Base-by-base conservation (phyloP, 192 early-diverging fungal genomes). In the Oehlia diaphana region DNA sequence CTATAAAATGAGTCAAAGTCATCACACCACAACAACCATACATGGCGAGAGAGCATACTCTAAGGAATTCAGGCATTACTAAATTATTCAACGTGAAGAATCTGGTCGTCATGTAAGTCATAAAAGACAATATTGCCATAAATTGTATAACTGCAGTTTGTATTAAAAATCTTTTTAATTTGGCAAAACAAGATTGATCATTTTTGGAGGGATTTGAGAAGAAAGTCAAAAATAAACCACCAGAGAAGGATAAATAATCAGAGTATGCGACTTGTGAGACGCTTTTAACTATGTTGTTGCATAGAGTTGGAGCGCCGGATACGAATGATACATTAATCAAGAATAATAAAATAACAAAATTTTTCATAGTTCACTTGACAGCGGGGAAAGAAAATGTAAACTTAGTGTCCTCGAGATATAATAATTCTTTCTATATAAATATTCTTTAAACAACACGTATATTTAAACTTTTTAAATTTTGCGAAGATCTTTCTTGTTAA, bases 161-260 rank as follows among this genome's bases (percentile, higher is more conserved):
- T 39, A 12, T 69, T 69, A 33, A 16, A 13, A 69, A 33, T 69
- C 31, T 69, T 69, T 39, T 69, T 31, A 69, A 8, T 69, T 5
- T 23, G 13, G 67, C n/a, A 31, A 69, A 10, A 7, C 42, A 69
- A 21, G 26, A 6, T 35, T 33, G 42, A 37, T 69, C 37, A 39
- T 12, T 9, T 23, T 13, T 12, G 13, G 37, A 33, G 0, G 67
- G 67, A 31, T 31, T 69, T 39, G 37, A 31, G 67, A 69, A 69
- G 19, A 69, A 69, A 19, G 67, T 33, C 31, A 69, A 69, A 16
- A 69, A 33, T 69, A 35, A 12, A 37, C 67, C 67, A 69, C 28
- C 9, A 14, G 67, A 69, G 31, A 69, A 69, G 8, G 67, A 69
- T 69, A 69, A 69, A 69, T 69, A 69, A 69, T 69, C 42, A 13